Base-by-base conservation (phyloP, 2,329 filamentous ascomycete genomes). In the Stachybotrys echinatus region DNA sequence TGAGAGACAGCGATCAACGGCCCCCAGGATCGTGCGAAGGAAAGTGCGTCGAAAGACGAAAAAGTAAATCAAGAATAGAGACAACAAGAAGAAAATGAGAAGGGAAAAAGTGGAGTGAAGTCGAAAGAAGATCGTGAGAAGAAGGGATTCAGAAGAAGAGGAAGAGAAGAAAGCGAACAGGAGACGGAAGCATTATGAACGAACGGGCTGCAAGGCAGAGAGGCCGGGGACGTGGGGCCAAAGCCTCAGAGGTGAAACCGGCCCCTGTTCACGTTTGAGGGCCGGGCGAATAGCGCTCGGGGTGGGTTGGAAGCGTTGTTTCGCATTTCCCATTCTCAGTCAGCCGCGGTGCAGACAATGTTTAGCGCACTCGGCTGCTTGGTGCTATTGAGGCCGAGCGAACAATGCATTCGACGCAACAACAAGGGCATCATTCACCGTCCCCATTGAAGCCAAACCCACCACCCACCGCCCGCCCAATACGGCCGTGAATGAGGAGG, bases 1-100 rank as follows among this genome's bases (percentile, higher is more conserved):
- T n/a, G 22, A 23, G 23, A 21, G 44, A 37, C 23, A 14, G 31
- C 44, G 44, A 34, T 46, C 44, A 46, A 46, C 44, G 44, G 44
- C 19, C 44, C 27, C 44, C 23, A n/a, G 18, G 18, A 22, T 45
- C 23, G 42, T 23, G 12, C n/a, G 20, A 42, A 42, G 23, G 23
- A 23, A n/a, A 23, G 42, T 17, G 14, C 12, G 27, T 23, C 12
- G n/a, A 23, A 18, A 23, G 12, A 22, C 39, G n/a, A 6, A n/a
- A 45, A 27, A 17, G 22, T 17, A 45, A 45, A 45, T 27, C n/a
- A 39, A 10, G 45, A 48, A 48, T 39, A 37, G 21, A 48, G 31
- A 39, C 38, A 40, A 40, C 38, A 40, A 40, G 38, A 40, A 40
- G 38, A 40, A 40, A 40, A 34, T 34, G 22, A 27, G 22, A 45